Evolutionary conservation across 2,329 filamentous ascomycete genomes (phyloP), one percentile per base, ranked within the genome.

Genomic region (Arthrobotrys sphaeroides): DNA sequence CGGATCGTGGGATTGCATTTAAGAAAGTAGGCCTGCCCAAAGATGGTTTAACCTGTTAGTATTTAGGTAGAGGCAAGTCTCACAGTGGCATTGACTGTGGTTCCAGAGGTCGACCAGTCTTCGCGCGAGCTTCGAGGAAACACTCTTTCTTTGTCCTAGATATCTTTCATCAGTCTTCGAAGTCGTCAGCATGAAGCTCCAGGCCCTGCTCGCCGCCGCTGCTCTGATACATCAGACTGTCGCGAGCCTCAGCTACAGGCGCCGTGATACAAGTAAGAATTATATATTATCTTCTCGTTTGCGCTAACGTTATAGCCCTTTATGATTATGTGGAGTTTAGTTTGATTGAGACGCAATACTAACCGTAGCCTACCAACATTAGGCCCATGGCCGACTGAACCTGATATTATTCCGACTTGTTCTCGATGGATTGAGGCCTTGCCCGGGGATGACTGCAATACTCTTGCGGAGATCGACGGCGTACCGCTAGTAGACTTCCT

Each of bases 361-460:
- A n/a, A 62, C 24, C 38, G 1, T 20, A 9, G n/a, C 12, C n/a
- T n/a, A n/a, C 9, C n/a, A 13, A 4, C 16, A 20, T 28, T 40
- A 68, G 64, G 64, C 16, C 64, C 64, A 47, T 68, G 64, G 64
- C 64, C 64, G 18, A 68, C 64, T 9, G 64, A 68, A 16, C 51
- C 64, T 13, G 64, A 68, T 60, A 68, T 60, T 22, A 68, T 49
- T 20, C 9, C 26, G 12, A 60, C 38, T 1, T 68, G 64, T 16
- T 47, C 64, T 38, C 24, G 64, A 51, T 68, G 64, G 64, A 42
- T 68, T 40, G 64, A 68, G 38, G 64, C 64, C 1, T 24, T 68
- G 26, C 49, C 22, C 16, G 64, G 64, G 2, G 64, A 68, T 49
- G 51, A 68, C 10, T 68, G 64, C 42, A 68, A 68, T 60, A 59